These are phyloP conservation scores for Fragilariopsis cylindrus DNA, from an alignment of 108 stramenopile species.

Conservation along the genomic window DNA sequence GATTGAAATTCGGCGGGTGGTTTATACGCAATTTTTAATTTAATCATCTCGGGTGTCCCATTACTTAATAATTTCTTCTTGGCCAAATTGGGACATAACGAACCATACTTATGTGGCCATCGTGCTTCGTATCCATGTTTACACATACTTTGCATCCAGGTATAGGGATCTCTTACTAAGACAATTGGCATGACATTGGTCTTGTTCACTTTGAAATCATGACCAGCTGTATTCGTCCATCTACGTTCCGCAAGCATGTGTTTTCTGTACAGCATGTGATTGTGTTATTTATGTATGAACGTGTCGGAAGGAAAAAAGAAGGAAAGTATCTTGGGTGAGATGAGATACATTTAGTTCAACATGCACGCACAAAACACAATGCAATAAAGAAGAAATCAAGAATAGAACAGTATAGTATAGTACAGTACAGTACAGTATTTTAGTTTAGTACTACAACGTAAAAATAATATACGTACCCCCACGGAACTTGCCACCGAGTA, in stretches of 20 bases:
- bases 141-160: slow-evolving; percentile 85
- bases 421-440: too few relatives aligned
- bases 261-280: slow-evolving; percentile 20
- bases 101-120: slow-evolving; percentile 41
- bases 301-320: neutral
- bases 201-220: slow-evolving; percentile 39
- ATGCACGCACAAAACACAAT: slow-evolving; percentile 3
- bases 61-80: slow-evolving; percentile 17
- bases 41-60: neutral
- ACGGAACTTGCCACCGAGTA: slow-evolving; percentile 66
- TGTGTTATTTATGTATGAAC: neutral
- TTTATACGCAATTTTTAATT: slow-evolving; percentile 42
- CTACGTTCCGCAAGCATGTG: slow-evolving; percentile 52
- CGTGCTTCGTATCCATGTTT: slow-evolving; percentile 58
- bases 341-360: slow-evolving; percentile 13
- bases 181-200: slow-evolving; percentile 74
- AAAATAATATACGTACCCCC: slow-evolving; percentile 41
- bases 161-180: slow-evolving; percentile 80
- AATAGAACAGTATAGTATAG: too few relatives aligned
- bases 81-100: slow-evolving; percentile 72
- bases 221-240: slow-evolving; percentile 36
- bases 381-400: slow-evolving; percentile 33
- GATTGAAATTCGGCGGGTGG: slow-evolving; percentile 30
- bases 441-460: too few relatives aligned
- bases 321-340: neutral